phyloP scores from a whole-genome alignment of 1,139 yeast genomes.

The Blastobotrys ciferrii region DNA sequence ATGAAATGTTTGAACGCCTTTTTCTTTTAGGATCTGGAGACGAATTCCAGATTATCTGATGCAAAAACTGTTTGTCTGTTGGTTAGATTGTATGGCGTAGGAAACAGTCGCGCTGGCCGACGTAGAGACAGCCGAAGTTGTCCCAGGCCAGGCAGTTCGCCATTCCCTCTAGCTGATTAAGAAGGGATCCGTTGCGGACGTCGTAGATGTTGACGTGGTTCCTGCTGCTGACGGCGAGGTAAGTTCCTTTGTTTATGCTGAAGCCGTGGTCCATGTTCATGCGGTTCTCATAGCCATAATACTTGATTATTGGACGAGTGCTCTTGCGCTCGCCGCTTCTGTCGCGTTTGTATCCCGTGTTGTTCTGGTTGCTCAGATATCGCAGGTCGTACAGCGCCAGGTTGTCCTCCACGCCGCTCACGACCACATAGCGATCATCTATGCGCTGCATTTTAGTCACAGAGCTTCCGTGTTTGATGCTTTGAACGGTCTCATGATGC shows the following conservation, averaged over 20 bases:
- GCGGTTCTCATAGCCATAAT: slow-evolving; percentile 14
- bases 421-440: slow-evolving; percentile 20
- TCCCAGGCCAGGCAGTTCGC: slow-evolving; percentile 9
- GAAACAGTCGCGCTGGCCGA: slow-evolving; percentile 5
- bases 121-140: slow-evolving; percentile 1
- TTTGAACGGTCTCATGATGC: slow-evolving; percentile 6
- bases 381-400: slow-evolving; percentile 27
- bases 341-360: background rate
- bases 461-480: slow-evolving; percentile 20
- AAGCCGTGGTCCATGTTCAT: slow-evolving; percentile 14
- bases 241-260: slow-evolving; percentile 13
- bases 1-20: too few species aligned
- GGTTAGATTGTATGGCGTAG: background rate
- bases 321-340: slow-evolving; percentile 1
- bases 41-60: too few species aligned
- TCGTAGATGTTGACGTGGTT: background rate
- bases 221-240: slow-evolving; percentile 8
- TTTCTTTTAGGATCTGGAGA: too few species aligned
- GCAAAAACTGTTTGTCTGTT: too few species aligned
- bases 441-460: slow-evolving; percentile 18
- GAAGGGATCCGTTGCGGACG: background rate
- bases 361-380: slow-evolving; percentile 10
- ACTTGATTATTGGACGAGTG: slow-evolving; percentile 10
- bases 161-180: slow-evolving; percentile 2
- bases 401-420: slow-evolving; percentile 25